Evolutionary conservation across 805 yeast genomes (phyloP).

Genomic region (Phaffomyces thermotolerans): DNA sequence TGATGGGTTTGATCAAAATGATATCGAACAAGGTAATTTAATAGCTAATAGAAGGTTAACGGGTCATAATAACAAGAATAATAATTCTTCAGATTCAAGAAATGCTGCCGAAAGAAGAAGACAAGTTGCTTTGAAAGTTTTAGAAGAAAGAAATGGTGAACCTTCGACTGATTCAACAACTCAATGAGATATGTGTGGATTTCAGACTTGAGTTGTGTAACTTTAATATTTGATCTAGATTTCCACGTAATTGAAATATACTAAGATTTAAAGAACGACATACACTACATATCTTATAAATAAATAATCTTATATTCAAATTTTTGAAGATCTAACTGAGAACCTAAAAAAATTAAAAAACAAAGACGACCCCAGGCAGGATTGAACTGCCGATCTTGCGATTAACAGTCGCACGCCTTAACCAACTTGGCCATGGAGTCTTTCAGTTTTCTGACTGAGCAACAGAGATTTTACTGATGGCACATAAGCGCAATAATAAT

Average conservation of each 20-base stretch:
- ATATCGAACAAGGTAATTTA: conserved; percentile 66
- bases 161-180: background rate
- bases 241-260: no score
- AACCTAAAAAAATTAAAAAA: no score
- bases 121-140: conserved; percentile 67
- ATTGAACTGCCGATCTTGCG: conserved; percentile 46
- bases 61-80: conserved; percentile 2
- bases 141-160: conserved; percentile 51
- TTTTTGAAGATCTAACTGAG: no score
- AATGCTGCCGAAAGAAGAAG: conserved; percentile 70
- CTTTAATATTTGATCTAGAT: background rate
- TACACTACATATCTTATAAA: no score
- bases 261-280: no score
- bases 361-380: conserved; percentile 40
- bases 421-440: conserved; percentile 28
- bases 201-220: background rate
- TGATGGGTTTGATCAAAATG: conserved; percentile 58
- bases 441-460: no score
- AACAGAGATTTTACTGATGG: no score
- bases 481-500: no score
- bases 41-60: conserved; percentile 56
- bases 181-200: no score
- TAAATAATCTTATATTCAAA: no score
- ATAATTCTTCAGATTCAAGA: conserved; percentile 26
- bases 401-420: conserved; percentile 47